Conservation (phyloP, 768 basidiomycete genomes). For the Leucosporidium scottii region DNA sequence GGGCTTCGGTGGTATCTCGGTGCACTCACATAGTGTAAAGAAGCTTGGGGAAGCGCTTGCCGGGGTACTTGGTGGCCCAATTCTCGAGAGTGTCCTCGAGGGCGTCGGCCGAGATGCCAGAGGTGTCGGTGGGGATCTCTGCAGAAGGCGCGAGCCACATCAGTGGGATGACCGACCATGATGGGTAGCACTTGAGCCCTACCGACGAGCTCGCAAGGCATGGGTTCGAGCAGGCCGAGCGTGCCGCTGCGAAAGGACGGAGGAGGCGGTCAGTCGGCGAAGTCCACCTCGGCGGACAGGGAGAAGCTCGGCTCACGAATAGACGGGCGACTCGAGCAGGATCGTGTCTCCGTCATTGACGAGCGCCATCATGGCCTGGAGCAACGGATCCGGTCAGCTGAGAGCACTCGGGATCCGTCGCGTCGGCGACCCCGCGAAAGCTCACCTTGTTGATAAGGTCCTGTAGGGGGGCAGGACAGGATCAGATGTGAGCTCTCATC, state of each 20-base stretch:
- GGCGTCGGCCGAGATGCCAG: constrained; percentile 58
- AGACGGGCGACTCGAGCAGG: constrained; percentile 74
- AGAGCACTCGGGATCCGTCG: not conserved
- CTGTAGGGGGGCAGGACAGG: not conserved
- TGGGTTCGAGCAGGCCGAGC: constrained; percentile 39
- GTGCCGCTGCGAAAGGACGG: constrained; percentile 41
- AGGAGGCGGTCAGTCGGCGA: not conserved
- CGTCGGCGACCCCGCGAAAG: not conserved
- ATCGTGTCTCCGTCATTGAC: constrained; percentile 72
- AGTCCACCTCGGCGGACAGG: no score
- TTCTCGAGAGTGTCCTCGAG: constrained; percentile 60
- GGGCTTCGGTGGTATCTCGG: not conserved
- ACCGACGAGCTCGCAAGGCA: constrained; percentile 41
- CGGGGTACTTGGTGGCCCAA: constrained; percentile 55
- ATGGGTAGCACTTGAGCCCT: constrained; percentile 7
- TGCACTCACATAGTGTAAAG: constrained; percentile 60
- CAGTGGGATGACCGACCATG: not conserved
- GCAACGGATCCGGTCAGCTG: constrained; percentile 2
- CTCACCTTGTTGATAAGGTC: constrained; percentile 68
- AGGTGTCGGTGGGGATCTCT: constrained; percentile 64
- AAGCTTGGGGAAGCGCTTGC: constrained; percentile 64
- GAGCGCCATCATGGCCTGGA: constrained; percentile 62
- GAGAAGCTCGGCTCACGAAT: constrained; percentile 40
- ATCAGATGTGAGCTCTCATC: not conserved
- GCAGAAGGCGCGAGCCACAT: not conserved